Evolutionary conservation across 2,329 filamentous ascomycete genomes (phyloP).

Genomic region (Cladosporium sp.): DNA sequence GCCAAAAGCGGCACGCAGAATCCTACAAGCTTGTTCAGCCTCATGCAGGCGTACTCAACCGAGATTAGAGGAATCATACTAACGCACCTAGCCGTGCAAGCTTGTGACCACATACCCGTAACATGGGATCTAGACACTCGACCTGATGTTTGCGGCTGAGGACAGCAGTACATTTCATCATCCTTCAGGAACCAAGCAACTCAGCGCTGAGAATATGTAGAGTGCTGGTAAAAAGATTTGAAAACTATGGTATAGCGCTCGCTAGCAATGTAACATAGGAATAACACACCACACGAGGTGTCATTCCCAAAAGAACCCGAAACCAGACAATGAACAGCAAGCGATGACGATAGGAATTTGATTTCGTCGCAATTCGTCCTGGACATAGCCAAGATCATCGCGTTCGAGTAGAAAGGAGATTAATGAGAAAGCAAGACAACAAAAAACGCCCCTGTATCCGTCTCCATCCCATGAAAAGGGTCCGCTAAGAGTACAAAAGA

Average conservation of each 20-base stretch:
- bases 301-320: neutral
- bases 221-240: too few relatives aligned
- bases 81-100: too few relatives aligned
- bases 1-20: too few relatives aligned
- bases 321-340: neutral
- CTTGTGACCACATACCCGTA: too few relatives aligned
- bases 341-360: neutral
- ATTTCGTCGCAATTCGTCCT: neutral
- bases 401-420: neutral
- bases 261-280: slow-evolving; percentile 12
- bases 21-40: too few relatives aligned
- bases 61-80: too few relatives aligned
- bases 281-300: neutral
- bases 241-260: slow-evolving; percentile 16
- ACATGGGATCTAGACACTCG: too few relatives aligned
- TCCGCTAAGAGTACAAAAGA: slow-evolving; percentile 9
- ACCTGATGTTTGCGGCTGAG: too few relatives aligned
- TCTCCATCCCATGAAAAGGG: neutral
- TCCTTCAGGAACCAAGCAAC: too few relatives aligned
- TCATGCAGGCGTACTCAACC: too few relatives aligned
- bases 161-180: too few relatives aligned
- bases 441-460: slow-evolving; percentile 9
- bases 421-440: neutral
- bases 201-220: too few relatives aligned
- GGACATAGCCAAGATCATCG: neutral